Evolutionary conservation across 192 early-diverging fungal genomes (phyloP), one percentile per base, ranked within the genome.

Genomic region (Gigaspora rosea): DNA sequence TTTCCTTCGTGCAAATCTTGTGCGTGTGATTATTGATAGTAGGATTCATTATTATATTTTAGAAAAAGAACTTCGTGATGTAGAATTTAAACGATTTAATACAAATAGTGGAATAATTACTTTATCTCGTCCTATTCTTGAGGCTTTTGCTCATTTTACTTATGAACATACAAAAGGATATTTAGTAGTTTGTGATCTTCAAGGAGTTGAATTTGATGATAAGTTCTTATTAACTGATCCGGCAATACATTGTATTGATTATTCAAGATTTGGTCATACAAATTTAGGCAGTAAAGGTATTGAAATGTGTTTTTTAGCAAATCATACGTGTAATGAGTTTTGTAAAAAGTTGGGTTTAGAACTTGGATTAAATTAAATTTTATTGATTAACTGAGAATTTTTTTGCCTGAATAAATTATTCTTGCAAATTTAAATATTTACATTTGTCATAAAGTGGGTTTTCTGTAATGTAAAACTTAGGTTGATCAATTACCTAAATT

Each of bases 81-180:
- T 41, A 50, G 22, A 69, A 3, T 69, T 69, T 69, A 69, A 69
- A 18, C 35, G 67, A 27, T 69, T 69, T 16, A 69, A 69, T 69
- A 36, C 35, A 50, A 69, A 69, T 47, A 69, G 67, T 69, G 67
- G 67, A 6, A 36, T 69, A 50, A 69, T 69, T 69, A 50, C 22
- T 1, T 27, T 41, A 20, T 50, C 41, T 50, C 67, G 22, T 48
- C 48, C 67, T 71, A 22, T n/a, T 33, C 51, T 71, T 27, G 70
- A 71, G 8, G 70, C 70, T 54, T 71, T 71, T 71, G 50, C 51
- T 6, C 70, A 71, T 71, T 71, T 71, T 35, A 71, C 70, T 33
- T 71, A 71, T 56, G 70, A 54, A 35, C 36, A 71, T 50, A 71
- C 70, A 18, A 32, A 71, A 51, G 52, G 52, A 71, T 71, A 71